phyloP scores from a whole-genome alignment of 2,329 filamentous ascomycete genomes.

The Daldinia eschscholtzii region DNA sequence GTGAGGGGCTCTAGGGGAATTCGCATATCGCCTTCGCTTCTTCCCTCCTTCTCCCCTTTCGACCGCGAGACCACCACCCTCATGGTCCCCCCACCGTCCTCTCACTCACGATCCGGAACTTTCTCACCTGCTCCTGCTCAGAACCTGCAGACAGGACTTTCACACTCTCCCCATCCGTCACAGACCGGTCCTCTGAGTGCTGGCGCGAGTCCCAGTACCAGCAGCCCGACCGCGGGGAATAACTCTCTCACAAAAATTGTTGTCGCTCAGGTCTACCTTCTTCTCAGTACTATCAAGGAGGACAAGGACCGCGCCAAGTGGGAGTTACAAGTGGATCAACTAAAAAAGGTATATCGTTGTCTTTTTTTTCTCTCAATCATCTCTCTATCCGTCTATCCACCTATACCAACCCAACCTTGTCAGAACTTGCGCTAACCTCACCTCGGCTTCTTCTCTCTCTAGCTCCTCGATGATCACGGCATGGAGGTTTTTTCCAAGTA shows the following conservation, averaged over 20 bases:
- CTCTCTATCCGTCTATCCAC: neutral
- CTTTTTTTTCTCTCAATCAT: neutral
- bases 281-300: constrained; percentile 94
- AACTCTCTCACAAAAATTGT: constrained; percentile 89
- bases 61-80: constrained; percentile 50
- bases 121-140: constrained; percentile 72
- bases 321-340: constrained; percentile 90
- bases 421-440: constrained; percentile 34
- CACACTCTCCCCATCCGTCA: constrained; percentile 69
- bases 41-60: constrained; percentile 35
- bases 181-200: constrained; percentile 69
- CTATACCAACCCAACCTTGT: neutral
- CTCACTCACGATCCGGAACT: constrained; percentile 69
- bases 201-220: constrained; percentile 72
- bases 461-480: constrained; percentile 97
- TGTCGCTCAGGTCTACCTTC: constrained; percentile 92
- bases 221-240: constrained; percentile 69
- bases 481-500: constrained; percentile 99
- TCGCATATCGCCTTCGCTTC: constrained; percentile 40
- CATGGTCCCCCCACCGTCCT: constrained; percentile 53
- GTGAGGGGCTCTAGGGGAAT: constrained; percentile 51
- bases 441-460: constrained; percentile 24
- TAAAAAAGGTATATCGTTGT: constrained; percentile 79
- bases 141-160: constrained; percentile 67
- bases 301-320: constrained; percentile 92